A percentile compares a stretch with the other conserved stretches of the same genome.
These are phyloP conservation scores for Aphanomyces invadans DNA, from an alignment of 352 stramenopile genomes.

Conservation along the genomic window DNA sequence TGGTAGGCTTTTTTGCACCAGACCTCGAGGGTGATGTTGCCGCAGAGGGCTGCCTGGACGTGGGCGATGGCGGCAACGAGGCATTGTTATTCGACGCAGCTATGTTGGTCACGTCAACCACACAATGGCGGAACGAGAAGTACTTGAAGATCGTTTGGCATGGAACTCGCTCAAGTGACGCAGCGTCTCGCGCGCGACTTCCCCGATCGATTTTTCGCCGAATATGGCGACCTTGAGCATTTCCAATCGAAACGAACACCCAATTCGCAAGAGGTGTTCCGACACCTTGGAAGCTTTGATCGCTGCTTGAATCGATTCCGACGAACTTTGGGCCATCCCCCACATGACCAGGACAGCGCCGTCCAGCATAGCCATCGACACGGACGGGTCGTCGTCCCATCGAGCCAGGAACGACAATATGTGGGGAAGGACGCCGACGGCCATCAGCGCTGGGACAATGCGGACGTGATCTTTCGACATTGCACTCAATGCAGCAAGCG, in stretches of 20 bases:
- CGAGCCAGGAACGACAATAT: background rate
- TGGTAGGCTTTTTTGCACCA: no score
- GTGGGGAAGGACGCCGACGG: background rate
- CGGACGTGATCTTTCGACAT: constrained; percentile 21
- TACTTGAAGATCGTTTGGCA: background rate
- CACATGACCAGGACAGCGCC: constrained; percentile 12
- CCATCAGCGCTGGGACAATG: constrained; percentile 3
- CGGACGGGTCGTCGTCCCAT: background rate
- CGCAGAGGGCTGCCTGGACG: background rate
- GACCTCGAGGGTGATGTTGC: background rate
- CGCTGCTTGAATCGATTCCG: constrained; percentile 2
- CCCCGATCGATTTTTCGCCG: constrained; percentile 15
- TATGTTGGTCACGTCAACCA: no score
- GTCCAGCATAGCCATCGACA: constrained; percentile 4
- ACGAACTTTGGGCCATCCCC: background rate
- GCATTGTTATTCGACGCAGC: no score
- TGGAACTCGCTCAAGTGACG: constrained; percentile 23
- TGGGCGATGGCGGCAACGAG: background rate
- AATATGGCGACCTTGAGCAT: background rate
- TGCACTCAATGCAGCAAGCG: constrained; percentile 3
- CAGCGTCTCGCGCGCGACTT: constrained; percentile 22
- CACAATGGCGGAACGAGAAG: no score
- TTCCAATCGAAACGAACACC: constrained; percentile 20
- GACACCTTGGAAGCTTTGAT: background rate
- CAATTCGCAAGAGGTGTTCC: constrained; percentile 15